Base-by-base conservation (phyloP, 2,329 filamentous ascomycete genomes). In the Diplodia intermedia region DNA sequence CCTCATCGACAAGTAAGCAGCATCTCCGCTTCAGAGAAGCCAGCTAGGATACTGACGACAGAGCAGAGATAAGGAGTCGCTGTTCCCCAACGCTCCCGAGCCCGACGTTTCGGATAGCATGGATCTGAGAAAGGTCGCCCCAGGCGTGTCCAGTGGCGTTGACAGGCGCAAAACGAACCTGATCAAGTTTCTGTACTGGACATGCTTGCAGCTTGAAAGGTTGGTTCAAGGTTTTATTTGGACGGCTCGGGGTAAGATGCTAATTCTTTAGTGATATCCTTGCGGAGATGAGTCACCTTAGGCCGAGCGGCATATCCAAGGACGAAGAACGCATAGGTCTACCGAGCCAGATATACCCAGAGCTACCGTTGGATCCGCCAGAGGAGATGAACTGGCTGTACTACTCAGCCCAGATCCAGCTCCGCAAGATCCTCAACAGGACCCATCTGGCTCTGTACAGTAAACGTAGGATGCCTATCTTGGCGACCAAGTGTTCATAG, bases 141-240 rank as follows among this genome's bases (percentile, higher is more conserved):
- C 56, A 31, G 57, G 56, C 15, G 66, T 68, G 2, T 53, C 56
- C n/a, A 53, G 54, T 15, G 55, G 55, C 18, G 57, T 63, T 15
- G 66, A 68, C 23, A 49, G 56, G 23, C 56, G 66, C 38, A 69
- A 67, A 43, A 69, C 77, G 38, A 82, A 82, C 56, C 71, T 83
- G 52, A 79, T 83, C 29, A 79, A 83, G 67, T 76, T 96, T 72
- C 90, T 92, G 0, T 97, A 94, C 74, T 98, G 94, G 94, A 95
- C 94, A 8, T 97, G 92, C 76, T 82, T 97, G 70, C 94, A 98
- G 75, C 84, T 98, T 12, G 94, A 98, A 79, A 97, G 90, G 90
- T 92, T 78, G 72, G 79, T 71, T 33, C 38, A 40, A 31, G 57
- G 71, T 36, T 26, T 9, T 36, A 20, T 2, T 18, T 14, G 38